phyloP scores from a whole-genome alignment of 2,329 filamentous ascomycete genomes.

The Fusarium robinianum region DNA sequence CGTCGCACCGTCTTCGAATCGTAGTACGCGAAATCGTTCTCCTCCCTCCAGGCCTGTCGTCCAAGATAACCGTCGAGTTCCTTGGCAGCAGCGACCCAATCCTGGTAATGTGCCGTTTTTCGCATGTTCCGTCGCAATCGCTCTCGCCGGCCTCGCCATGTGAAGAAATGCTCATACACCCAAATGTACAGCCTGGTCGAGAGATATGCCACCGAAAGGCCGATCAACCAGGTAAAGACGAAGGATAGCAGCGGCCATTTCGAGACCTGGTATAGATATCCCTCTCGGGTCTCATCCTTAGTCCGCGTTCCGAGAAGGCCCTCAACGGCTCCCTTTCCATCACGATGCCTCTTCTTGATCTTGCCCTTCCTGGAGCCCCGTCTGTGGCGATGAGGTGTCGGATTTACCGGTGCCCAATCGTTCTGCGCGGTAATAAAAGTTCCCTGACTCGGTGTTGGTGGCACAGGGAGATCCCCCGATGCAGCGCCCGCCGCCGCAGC shows the following conservation, averaged over 20 bases:
- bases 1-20: conserved; percentile 81
- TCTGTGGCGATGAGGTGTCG: conserved; percentile 59
- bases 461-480: conserved; percentile 41
- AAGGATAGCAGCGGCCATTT: conserved; percentile 90
- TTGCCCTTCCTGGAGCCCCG: conserved; percentile 45
- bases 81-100: conserved; percentile 82
- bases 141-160: conserved; percentile 83
- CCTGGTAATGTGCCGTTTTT: conserved; percentile 72
- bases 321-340: conserved; percentile 45
- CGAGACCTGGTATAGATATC: conserved; percentile 82
- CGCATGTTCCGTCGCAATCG: conserved; percentile 72
- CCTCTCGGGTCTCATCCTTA: conserved; percentile 92
- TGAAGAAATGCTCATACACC: conserved; percentile 87
- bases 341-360: conserved; percentile 35
- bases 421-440: conserved; percentile 87
- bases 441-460: conserved; percentile 39
- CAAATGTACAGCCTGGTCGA: conserved; percentile 87
- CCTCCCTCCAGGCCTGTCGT: conserved; percentile 78
- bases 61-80: conserved; percentile 80
- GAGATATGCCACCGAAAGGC: conserved; percentile 73
- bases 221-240: conserved; percentile 78
- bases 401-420: conserved; percentile 90
- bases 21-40: conserved; percentile 82
- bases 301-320: conserved; percentile 60
- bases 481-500: conserved; percentile 47